Conservation (phyloP, 495 filamentous ascomycete species). For the Bryoglossum gracile region DNA sequence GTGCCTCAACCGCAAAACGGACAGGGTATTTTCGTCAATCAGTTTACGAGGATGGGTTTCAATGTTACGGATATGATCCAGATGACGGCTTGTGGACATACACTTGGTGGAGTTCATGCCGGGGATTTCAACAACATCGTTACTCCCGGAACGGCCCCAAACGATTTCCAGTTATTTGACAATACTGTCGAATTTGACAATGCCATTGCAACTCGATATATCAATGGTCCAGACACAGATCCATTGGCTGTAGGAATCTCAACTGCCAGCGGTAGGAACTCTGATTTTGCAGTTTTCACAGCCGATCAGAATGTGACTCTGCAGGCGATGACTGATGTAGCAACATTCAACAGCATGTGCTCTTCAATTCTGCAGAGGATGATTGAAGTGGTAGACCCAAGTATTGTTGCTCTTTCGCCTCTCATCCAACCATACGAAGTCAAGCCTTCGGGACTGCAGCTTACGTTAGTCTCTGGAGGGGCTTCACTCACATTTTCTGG, state of each 20-base stretch:
- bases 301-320: constrained; percentile 51
- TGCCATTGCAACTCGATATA: constrained; percentile 47
- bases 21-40: constrained; percentile 40
- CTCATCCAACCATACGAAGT: constrained; percentile 49
- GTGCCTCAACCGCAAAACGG: constrained; percentile 54
- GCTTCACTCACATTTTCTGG: constrained; percentile 31
- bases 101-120: constrained; percentile 53
- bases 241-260: constrained; percentile 45
- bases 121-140: constrained; percentile 48
- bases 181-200: constrained; percentile 46
- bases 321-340: constrained; percentile 34
- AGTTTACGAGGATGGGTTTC: constrained; percentile 54
- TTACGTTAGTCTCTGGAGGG: constrained; percentile 31
- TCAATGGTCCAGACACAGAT: constrained; percentile 45
- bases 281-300: constrained; percentile 51
- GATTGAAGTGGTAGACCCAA: constrained; percentile 51
- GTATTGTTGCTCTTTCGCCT: constrained; percentile 40
- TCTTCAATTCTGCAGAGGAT: constrained; percentile 46
- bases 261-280: constrained; percentile 31
- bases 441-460: constrained; percentile 45
- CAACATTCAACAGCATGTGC: constrained; percentile 41
- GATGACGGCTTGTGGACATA: constrained; percentile 55
- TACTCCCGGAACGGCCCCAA: constrained; percentile 34
- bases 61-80: constrained; percentile 49
- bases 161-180: constrained; percentile 37